Conservation (phyloP, 306 rosid species). For the Pachyrhizus erosus region DNA sequence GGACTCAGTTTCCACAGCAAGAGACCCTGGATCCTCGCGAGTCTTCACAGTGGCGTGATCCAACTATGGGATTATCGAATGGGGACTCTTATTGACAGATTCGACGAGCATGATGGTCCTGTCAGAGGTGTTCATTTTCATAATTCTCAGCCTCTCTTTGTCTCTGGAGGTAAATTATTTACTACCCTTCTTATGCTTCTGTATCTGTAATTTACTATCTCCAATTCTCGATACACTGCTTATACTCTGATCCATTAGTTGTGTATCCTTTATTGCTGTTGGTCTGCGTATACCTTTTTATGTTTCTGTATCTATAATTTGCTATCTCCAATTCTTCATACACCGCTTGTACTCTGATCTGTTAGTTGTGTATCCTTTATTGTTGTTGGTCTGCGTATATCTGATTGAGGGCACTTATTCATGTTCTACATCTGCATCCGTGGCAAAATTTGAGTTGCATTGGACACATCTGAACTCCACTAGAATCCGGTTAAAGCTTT, state of each 20-base stretch:
- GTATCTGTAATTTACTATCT: background rate
- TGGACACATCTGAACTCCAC: background rate
- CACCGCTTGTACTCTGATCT: constrained; percentile 39
- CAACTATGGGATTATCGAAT: constrained; percentile 99
- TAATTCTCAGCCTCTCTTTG: constrained; percentile 93
- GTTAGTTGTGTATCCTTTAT: background rate
- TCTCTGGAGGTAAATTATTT: constrained; percentile 82
- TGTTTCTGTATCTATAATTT: background rate
- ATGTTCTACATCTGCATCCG: background rate
- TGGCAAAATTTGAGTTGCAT: constrained; percentile 16
- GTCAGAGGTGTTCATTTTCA: constrained; percentile 98
- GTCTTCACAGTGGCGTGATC: constrained; percentile 99
- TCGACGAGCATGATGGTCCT: constrained; percentile 98
- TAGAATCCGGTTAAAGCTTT: constrained; percentile 12
- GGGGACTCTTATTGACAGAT: constrained; percentile 94
- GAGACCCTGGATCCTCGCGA: constrained; percentile 98
- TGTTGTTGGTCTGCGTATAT: constrained; percentile 21
- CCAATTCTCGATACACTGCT: background rate
- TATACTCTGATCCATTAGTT: constrained; percentile 41
- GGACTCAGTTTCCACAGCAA: constrained; percentile 95
- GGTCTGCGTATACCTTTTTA: constrained; percentile 12
- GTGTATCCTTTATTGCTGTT: background rate
- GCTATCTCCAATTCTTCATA: background rate
- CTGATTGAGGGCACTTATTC: background rate
- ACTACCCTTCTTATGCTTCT: background rate